Evolutionary conservation across 768 basidiomycete species (phyloP), one percentile per base, ranked within the genome.

Genomic region (Boletus barrowsii): DNA sequence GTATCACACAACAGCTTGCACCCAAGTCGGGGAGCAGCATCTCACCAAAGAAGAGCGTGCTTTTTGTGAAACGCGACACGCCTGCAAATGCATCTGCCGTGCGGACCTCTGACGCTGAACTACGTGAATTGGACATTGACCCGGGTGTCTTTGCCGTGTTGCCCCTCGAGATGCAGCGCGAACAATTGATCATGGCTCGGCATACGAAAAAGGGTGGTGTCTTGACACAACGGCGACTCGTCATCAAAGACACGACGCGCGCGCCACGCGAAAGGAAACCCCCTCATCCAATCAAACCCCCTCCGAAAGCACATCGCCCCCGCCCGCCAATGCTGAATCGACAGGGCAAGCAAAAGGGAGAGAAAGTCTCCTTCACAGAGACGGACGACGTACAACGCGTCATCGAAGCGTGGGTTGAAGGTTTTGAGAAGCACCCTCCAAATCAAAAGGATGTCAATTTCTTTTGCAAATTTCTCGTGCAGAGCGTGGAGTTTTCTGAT

Each of bases 381-480:
- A 79, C 83, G 20, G 80, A 80, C 24, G 91, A 93, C 56, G 79
- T 98, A 14, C 84, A 91, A 68, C 70, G 70, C 5, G 76, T 87
- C 20, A 77, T 98, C 39, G 84, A 85, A 58, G 67, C 75, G 35
- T 98, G 94, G 94, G 83, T 98, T 9, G 75, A 80, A 42, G 71
- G 76, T 2, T 86, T 88, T 55, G 70, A 71, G 46, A 75, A 79
- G 42, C 75, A 77, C 60, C 78, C 77, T n/a, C 93, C 93, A 39
- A 84, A 85, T 55, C 72, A 75, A 58, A 82, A 79, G 67, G 94
- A 97, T 60, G 76, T 93, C 2, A 83, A 86, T 22, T 87, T 83
- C 60, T 85, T 98, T 51, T 76, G 79, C 17, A 85, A 81, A 53
- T 96, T 83, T 64, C 72, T 96, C 44, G 74, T 87, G 46, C 81